Percentiles rank a stretch among this genome's conserved stretches.
Evolutionary conservation across 495 filamentous ascomycete genomes (phyloP).

Genomic region (Aspergillus panamensis): DNA sequence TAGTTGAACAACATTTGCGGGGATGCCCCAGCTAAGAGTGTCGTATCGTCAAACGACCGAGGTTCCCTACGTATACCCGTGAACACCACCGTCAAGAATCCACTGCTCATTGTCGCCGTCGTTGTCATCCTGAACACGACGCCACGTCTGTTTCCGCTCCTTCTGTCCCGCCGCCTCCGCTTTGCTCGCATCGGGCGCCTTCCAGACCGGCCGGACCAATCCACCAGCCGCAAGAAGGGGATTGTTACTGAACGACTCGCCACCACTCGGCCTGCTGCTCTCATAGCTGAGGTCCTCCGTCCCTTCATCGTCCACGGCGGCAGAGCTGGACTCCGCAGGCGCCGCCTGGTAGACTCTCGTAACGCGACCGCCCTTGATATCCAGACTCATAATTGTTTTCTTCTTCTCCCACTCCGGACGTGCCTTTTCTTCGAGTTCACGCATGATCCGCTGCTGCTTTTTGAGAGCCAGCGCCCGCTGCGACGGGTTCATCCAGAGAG

Average conservation of each 20-base stretch:
- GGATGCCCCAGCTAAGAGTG: neutral
- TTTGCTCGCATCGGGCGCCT: conserved; percentile 41
- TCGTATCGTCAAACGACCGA: neutral
- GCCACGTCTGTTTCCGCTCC: conserved; percentile 61
- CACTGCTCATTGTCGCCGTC: conserved; percentile 82
- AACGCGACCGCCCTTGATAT: conserved; percentile 72
- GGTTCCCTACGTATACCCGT: conserved; percentile 43
- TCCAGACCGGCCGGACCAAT: conserved; percentile 76
- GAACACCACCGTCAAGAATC: conserved; percentile 80
- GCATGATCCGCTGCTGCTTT: conserved; percentile 79
- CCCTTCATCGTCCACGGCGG: conserved; percentile 36
- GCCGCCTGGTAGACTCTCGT: conserved; percentile 64
- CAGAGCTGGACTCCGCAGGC: conserved; percentile 24
- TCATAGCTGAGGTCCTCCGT: conserved; percentile 25
- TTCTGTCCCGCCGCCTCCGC: conserved; percentile 37
- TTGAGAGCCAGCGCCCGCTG: conserved; percentile 87
- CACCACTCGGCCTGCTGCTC: conserved; percentile 24
- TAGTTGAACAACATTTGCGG: too few relatives aligned
- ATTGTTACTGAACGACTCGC: conserved; percentile 75
- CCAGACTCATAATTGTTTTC: conserved; percentile 79
- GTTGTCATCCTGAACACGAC: conserved; percentile 85
- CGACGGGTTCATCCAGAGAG: conserved; percentile 82
- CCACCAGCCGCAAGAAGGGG: conserved; percentile 68
- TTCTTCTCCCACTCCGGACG: conserved; percentile 93
- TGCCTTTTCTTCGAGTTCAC: conserved; percentile 87